Evolutionary conservation across 1,139 yeast species (phyloP).

Genomic region (Meyerozyma smithsonii): DNA sequence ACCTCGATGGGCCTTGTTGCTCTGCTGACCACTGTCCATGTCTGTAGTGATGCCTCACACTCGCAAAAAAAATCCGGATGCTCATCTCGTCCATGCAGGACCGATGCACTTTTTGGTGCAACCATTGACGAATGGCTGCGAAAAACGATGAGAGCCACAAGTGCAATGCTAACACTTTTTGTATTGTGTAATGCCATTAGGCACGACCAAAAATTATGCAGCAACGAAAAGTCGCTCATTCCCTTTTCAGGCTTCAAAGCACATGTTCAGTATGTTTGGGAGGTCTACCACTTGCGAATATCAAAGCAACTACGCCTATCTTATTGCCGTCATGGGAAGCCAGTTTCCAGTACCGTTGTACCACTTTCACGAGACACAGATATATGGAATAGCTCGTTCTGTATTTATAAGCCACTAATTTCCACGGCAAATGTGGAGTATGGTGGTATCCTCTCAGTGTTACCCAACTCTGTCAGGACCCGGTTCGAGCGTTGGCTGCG

Average conservation of each 20-base stretch:
- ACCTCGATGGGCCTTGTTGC: constrained; percentile 58
- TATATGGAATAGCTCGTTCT: constrained; percentile 51
- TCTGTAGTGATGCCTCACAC: neutral
- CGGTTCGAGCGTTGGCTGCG: neutral
- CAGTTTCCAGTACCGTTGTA: constrained; percentile 40
- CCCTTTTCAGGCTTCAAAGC: constrained; percentile 61
- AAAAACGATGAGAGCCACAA: neutral
- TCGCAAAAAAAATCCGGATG: constrained; percentile 1
- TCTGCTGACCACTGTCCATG: constrained; percentile 33
- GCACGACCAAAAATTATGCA: neutral
- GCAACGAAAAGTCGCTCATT: neutral
- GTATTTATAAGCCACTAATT: constrained; percentile 34
- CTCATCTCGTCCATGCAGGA: neutral
- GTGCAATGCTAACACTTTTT: neutral
- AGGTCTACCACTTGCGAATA: constrained; percentile 30
- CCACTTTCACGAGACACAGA: constrained; percentile 31
- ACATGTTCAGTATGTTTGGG: constrained; percentile 45
- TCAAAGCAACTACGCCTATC: constrained; percentile 46
- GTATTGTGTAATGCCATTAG: neutral
- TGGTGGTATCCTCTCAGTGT: no score
- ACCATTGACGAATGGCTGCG: neutral
- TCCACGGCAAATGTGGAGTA: no score
- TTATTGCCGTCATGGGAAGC: constrained; percentile 53
- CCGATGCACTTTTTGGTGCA: neutral
- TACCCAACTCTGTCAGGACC: no score